These are phyloP conservation scores for Russula ochroleuca DNA, from an alignment of 768 basidiomycete genomes.

Conservation along the genomic window DNA sequence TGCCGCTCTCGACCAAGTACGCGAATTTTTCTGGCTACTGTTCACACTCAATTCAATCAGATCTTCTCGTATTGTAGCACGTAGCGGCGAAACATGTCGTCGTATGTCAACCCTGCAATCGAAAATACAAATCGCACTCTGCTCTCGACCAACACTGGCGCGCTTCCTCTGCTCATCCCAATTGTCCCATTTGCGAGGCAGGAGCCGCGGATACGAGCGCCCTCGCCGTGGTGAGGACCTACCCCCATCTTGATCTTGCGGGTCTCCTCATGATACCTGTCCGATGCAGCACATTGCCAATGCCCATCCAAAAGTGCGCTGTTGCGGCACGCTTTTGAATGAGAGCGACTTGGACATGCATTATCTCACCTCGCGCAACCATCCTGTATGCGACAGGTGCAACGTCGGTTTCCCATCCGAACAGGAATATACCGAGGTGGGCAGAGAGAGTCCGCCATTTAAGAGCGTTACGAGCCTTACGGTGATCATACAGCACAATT, in stretches of 20 bases:
- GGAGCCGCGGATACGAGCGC: slow-evolving; percentile 10
- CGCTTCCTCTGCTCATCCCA: slow-evolving; percentile 19
- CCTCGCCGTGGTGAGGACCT: slow-evolving; percentile 19
- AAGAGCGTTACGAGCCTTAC: not conserved
- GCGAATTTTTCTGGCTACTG: not conserved
- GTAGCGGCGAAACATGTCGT: slow-evolving; percentile 25
- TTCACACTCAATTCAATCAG: not conserved
- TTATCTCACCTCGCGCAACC: slow-evolving; percentile 23
- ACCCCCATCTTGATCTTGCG: not conserved
- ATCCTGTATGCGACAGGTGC: slow-evolving; percentile 17
- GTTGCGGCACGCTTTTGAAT: slow-evolving; percentile 18
- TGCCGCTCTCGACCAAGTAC: slow-evolving; percentile 21
- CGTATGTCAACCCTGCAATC: slow-evolving; percentile 16
- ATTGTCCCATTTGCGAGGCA: slow-evolving; percentile 19
- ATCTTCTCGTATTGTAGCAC: slow-evolving; percentile 9
- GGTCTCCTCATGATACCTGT: slow-evolving; percentile 1
- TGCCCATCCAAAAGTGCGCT: slow-evolving; percentile 23
- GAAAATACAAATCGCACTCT: slow-evolving; percentile 21
- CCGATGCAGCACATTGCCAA: slow-evolving; percentile 19
- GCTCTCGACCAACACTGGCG: slow-evolving; percentile 26
- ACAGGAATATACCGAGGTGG: slow-evolving; percentile 18
- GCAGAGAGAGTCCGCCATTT: not conserved
- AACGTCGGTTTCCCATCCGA: slow-evolving; percentile 19
- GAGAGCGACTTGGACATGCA: slow-evolving; percentile 24
- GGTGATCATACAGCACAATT: slow-evolving; percentile 18